Base-by-base conservation (phyloP, 805 yeast species). In the Candida ortonii region DNA sequence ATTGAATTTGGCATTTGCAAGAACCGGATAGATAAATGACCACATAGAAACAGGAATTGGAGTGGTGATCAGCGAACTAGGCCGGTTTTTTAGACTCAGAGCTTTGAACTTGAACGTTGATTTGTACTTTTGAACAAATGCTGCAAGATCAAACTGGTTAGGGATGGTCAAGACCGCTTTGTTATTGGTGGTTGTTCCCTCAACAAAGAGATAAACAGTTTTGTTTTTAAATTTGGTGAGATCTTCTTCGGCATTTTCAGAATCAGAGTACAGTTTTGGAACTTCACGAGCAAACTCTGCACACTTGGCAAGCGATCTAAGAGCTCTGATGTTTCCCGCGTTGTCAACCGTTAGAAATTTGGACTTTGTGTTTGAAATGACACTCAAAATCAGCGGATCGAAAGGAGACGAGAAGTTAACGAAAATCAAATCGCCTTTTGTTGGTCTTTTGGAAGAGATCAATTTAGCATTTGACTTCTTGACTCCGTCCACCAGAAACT, bases 171-270 rank as follows among this genome's bases (percentile, higher is more conserved):
- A 66, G 1, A 89, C 53, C 0, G 88, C 78, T 42, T 79, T 78
- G 32, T 94, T 93, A 53, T 89, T 90, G 0, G 95, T 77, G 0
- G 95, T 70, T 0, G 95, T 84, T 0, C 95, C 95, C 52, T 88
- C 97, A 3, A 80, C 68, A 38, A 87, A 76, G 15, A 83, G 46
- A 33, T 71, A 79, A 4, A 77, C 67, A 0, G 67, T 61, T 25
- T 71, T 68, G n/a, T 67, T 64, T 3, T 56, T 53, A 14, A 59
- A 49, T 18, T 53, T 44, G 1, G 47, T 27, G 15, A 62, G 36
- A 24, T 55, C 59, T 9, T 24, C 30, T 12, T 37, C 31, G 1
- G 33, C n/a, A 3, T 18, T 23, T n/a, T 18, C 28, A 16, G 22
- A 19, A 13, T 10, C 14, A 8, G 30, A 7, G 30, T 21, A 22